Evolutionary conservation across 441 rosid species (phyloP).

Genomic region (Brassica hybrid): DNA sequence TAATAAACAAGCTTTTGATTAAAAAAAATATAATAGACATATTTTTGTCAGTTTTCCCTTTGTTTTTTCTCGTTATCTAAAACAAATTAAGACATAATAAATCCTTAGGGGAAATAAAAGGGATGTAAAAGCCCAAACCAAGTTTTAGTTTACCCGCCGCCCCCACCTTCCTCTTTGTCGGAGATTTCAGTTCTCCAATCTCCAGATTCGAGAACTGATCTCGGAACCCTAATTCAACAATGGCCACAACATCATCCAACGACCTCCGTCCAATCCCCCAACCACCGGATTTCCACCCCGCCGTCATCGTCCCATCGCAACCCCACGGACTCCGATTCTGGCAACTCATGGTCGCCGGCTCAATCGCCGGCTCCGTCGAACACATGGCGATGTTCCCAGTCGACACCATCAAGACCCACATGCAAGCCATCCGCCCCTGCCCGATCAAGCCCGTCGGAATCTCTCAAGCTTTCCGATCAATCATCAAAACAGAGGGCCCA

Average conservation of each 20-base stretch:
- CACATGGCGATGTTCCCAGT: conserved; percentile 98
- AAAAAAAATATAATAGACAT: neutral
- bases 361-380: conserved; percentile 88
- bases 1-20: neutral
- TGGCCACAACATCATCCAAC: conserved; percentile 72
- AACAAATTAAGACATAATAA: neutral
- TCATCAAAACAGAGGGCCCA: conserved; percentile 66
- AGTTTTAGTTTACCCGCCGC: conserved; percentile 36
- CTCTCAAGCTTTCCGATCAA: conserved; percentile 68
- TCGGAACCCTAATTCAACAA: conserved; percentile 44
- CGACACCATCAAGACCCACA: conserved; percentile 83
- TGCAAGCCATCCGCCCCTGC: conserved; percentile 83
- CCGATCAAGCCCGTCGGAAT: conserved; percentile 74
- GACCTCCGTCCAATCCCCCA: conserved; percentile 59
- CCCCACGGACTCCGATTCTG: conserved; percentile 76
- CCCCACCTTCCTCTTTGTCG: conserved; percentile 33
- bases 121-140: conserved; percentile 11
- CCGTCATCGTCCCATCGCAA: conserved; percentile 41
- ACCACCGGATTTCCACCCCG: conserved; percentile 67
- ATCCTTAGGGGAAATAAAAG: conserved; percentile 2
- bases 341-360: conserved; percentile 94
- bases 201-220: conserved; percentile 11
- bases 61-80: neutral
- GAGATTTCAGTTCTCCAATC: conserved; percentile 24
- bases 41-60: neutral